phyloP scores from a whole-genome alignment of 2,329 filamentous ascomycete species.

The Teratosphaeria epicoccoides region DNA sequence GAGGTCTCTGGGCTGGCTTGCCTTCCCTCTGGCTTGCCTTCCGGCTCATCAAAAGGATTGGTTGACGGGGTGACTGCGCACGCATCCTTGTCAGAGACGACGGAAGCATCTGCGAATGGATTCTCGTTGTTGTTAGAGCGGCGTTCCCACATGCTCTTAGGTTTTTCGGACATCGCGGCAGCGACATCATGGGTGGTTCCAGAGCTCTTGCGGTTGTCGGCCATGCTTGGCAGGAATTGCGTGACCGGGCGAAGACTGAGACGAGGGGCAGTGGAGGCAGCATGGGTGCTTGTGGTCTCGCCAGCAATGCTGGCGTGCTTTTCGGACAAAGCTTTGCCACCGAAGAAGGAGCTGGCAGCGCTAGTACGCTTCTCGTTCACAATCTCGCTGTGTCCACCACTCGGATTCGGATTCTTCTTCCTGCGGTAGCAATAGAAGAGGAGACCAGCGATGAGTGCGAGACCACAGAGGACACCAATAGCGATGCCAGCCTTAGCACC shows the following conservation, averaged over 20 bases:
- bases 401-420: slow-evolving; percentile 52
- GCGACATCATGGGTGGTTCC: slow-evolving; percentile 25
- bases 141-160: slow-evolving; percentile 31
- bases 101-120: slow-evolving; percentile 27
- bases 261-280: slow-evolving; percentile 55
- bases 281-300: slow-evolving; percentile 30
- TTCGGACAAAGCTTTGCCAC: slow-evolving; percentile 8
- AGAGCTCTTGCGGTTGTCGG: slow-evolving; percentile 31
- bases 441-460: slow-evolving; percentile 56
- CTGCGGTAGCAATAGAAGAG: slow-evolving; percentile 63
- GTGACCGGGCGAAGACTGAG: slow-evolving; percentile 77
- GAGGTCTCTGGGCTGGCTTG: slow-evolving; percentile 10
- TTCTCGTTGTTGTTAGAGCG: slow-evolving; percentile 23
- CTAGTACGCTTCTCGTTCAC: slow-evolving; percentile 31
- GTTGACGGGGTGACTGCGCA: slow-evolving; percentile 12
- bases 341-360: slow-evolving; percentile 18
- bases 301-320: slow-evolving; percentile 23
- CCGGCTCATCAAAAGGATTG: slow-evolving; percentile 23
- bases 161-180: slow-evolving; percentile 12
- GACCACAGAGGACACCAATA: slow-evolving; percentile 63
- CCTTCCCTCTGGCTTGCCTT: slow-evolving; percentile 9
- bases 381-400: slow-evolving; percentile 25
- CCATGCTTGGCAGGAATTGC: slow-evolving; percentile 64
- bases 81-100: slow-evolving; percentile 18
- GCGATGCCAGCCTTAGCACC: slow-evolving; percentile 68